phyloP scores from a whole-genome alignment of 2,329 filamentous ascomycete species.

The Diaporthe sp. region DNA sequence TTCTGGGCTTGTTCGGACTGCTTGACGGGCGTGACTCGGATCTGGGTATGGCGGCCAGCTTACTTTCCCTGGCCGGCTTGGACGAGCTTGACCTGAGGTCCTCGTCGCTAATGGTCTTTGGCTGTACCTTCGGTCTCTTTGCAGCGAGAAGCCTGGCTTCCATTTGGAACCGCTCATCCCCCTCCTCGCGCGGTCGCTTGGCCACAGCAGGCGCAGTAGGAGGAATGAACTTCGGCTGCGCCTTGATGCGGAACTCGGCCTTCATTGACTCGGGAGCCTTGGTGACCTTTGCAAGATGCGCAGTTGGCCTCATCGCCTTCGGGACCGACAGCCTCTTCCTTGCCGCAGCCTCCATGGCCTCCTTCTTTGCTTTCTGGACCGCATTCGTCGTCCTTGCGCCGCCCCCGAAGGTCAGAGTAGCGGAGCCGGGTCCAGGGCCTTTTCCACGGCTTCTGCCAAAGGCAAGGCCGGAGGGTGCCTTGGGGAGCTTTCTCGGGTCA shows the following conservation, averaged over 20 bases:
- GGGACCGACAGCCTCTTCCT: conserved; percentile 56
- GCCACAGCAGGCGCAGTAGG: neutral
- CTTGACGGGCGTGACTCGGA: neutral
- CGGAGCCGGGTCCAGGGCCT: conserved; percentile 32
- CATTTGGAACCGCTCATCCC: conserved; percentile 35
- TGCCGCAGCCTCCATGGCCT: conserved; percentile 66
- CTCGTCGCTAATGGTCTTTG: conserved; percentile 23
- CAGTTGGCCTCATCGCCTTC: neutral
- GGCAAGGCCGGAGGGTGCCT: conserved; percentile 39
- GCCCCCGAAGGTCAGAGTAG: conserved; percentile 25
- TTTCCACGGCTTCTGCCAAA: conserved; percentile 40
- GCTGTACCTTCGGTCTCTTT: conserved; percentile 43
- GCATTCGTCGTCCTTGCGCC: conserved; percentile 56
- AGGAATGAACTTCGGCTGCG: conserved; percentile 51
- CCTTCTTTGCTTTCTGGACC: conserved; percentile 67
- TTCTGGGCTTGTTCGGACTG: neutral
- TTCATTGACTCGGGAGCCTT: conserved; percentile 68
- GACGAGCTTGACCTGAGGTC: neutral
- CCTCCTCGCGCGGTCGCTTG: conserved; percentile 22
- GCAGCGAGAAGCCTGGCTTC: conserved; percentile 31
- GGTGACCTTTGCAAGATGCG: conserved; percentile 50
- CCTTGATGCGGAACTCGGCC: conserved; percentile 62
- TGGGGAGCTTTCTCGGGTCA: conserved; percentile 61
- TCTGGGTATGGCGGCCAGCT: neutral
- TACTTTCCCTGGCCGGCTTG: neutral